phyloP scores from a whole-genome alignment of 1,139 yeast genomes.

The Geotrichum aggregatum region DNA sequence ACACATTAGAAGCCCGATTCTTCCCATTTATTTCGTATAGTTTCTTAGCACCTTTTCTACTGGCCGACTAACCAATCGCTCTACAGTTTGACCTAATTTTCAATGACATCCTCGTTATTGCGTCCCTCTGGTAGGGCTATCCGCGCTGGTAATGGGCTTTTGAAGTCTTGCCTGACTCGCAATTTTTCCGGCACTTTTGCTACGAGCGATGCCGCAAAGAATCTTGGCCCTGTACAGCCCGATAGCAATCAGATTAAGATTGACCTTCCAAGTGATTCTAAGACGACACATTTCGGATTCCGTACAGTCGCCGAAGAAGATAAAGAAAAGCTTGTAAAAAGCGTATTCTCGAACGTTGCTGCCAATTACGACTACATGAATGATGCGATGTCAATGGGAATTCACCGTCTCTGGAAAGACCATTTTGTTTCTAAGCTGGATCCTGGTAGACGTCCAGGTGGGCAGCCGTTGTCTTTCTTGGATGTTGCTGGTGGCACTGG shows the following conservation, averaged over 20 bases:
- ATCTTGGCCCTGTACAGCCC: conserved; percentile 11
- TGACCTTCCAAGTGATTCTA: not conserved
- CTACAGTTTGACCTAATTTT: too few relatives aligned
- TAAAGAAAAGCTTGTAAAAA: conserved; percentile 78
- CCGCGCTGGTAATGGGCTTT: not conserved
- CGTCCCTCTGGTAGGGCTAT: not conserved
- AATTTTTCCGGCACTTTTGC: conserved; percentile 2
- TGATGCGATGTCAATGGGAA: conserved; percentile 94
- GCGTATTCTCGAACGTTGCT: conserved; percentile 92
- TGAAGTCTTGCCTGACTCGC: not conserved
- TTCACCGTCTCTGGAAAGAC: conserved; percentile 91
- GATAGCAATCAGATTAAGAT: not conserved
- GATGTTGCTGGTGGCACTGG: conserved; percentile 99
- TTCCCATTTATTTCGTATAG: not conserved
- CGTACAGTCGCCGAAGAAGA: conserved; percentile 74
- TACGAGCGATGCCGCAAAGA: conserved; percentile 8
- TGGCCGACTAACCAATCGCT: not conserved
- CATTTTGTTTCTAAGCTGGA: conserved; percentile 84
- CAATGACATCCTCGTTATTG: not conserved
- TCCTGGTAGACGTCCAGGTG: conserved; percentile 91
- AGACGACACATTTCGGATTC: conserved; percentile 89
- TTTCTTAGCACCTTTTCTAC: not conserved
- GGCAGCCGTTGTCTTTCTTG: conserved; percentile 75
- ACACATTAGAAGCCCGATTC: too few relatives aligned
- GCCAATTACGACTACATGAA: conserved; percentile 93